Percentiles rank a stretch among this genome's conserved stretches.
Evolutionary conservation across 139 green algal species (phyloP).

Genomic region (Volvox reticuliferus): DNA sequence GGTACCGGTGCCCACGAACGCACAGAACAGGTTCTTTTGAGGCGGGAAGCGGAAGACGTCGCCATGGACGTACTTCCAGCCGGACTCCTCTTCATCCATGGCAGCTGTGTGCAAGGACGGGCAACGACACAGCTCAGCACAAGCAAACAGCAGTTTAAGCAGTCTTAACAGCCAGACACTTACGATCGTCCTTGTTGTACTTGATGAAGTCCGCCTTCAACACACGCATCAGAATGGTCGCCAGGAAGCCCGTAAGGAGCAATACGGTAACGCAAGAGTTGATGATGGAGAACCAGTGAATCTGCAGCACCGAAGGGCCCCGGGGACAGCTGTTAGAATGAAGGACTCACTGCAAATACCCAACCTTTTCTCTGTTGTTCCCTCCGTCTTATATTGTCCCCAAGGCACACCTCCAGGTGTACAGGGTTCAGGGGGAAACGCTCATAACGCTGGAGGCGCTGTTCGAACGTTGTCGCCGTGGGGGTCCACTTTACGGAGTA

Average conservation of each 20-base stretch:
- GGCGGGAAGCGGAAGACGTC: constrained; percentile 94
- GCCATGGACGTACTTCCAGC: constrained; percentile 95
- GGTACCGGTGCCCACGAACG: constrained; percentile 86
- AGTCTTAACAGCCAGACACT: constrained; percentile 40
- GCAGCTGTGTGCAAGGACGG: constrained; percentile 36
- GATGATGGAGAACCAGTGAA: constrained; percentile 96
- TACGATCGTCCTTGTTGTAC: constrained; percentile 78
- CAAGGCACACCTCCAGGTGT: constrained; percentile 85
- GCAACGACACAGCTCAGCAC: not conserved
- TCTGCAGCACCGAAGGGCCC: constrained; percentile 63
- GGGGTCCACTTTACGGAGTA: constrained; percentile 90
- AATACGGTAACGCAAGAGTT: constrained; percentile 94
- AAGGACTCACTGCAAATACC: not conserved
- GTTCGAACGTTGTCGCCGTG: constrained; percentile 75
- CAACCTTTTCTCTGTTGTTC: too few relatives aligned
- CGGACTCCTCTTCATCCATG: constrained; percentile 75
- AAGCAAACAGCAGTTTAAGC: not conserved
- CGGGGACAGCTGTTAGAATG: not conserved
- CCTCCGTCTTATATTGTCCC: too few relatives aligned
- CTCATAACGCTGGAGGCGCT: constrained; percentile 91
- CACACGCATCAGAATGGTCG: constrained; percentile 93
- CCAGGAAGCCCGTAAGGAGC: constrained; percentile 93
- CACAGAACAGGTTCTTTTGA: constrained; percentile 83
- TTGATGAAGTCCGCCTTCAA: constrained; percentile 91
- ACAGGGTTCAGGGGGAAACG: constrained; percentile 87